These are phyloP conservation scores for Aspergillus campestris DNA, from an alignment of 495 filamentous ascomycete genomes.

Conservation along the genomic window DNA sequence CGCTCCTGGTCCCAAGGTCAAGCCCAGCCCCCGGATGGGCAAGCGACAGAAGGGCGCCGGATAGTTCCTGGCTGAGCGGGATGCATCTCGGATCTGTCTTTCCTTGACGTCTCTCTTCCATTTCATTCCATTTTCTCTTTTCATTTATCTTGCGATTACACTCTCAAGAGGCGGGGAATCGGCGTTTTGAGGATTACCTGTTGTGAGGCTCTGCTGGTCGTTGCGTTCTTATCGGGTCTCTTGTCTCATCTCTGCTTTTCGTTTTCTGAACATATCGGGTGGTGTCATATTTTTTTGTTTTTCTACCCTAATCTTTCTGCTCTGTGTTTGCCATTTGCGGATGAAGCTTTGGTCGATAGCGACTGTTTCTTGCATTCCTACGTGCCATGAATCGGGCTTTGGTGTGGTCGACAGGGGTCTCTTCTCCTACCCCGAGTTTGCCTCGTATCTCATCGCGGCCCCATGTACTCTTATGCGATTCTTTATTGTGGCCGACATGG, in stretches of 20 bases:
- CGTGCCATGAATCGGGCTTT: conserved; percentile 2
- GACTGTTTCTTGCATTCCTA: conserved; percentile 2
- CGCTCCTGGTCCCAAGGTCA: conserved; percentile 33
- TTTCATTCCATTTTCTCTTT: conserved; percentile 6
- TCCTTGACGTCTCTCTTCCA: neutral
- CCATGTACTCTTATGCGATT: conserved; percentile 8
- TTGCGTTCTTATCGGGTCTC: conserved; percentile 9
- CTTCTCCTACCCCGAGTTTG: no score
- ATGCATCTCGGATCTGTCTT: conserved; percentile 3
- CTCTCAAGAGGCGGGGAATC: conserved; percentile 24
- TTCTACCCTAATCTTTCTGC: conserved; percentile 5
- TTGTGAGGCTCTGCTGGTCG: conserved; percentile 16
- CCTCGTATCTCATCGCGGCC: neutral
- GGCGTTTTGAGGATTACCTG: conserved; percentile 28
- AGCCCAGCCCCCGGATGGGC: conserved; percentile 46
- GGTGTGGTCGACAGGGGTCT: neutral
- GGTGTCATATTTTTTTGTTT: conserved; percentile 13
- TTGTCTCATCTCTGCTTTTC: conserved; percentile 13
- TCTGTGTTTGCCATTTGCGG: neutral
- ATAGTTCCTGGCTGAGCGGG: conserved; percentile 10
- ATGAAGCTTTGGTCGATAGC: conserved; percentile 16
- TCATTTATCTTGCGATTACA: conserved; percentile 10
- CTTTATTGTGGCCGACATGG: no score
- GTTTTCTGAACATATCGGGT: conserved; percentile 16
- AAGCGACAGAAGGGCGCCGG: conserved; percentile 48